Evolutionary conservation across 257 asterid species (phyloP).

Genomic region (Nicotiana undulata): DNA sequence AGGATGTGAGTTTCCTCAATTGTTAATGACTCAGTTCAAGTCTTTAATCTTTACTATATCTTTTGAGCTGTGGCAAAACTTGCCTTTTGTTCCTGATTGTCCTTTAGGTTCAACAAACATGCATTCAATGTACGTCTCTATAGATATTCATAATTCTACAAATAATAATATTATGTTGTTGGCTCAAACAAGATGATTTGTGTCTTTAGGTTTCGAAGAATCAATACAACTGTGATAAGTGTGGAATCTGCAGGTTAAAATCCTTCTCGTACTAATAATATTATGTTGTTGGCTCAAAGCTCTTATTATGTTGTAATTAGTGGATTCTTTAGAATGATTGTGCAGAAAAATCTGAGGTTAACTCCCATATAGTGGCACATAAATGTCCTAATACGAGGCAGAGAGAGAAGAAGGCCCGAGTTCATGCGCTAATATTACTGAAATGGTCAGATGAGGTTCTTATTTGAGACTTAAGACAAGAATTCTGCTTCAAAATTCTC

Average conservation of each 20-base stretch:
- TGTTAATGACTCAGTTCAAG: neutral
- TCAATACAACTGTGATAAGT: slow-evolving; percentile 64
- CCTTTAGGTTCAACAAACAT: slow-evolving; percentile 43
- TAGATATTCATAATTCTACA: neutral
- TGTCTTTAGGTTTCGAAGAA: slow-evolving; percentile 46
- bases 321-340: slow-evolving; percentile 63
- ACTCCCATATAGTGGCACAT: slow-evolving; percentile 44
- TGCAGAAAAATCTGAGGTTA: slow-evolving; percentile 53
- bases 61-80: neutral
- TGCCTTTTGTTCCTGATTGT: neutral
- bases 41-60: neutral
- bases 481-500: neutral
- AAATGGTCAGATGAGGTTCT: slow-evolving; percentile 23
- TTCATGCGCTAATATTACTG: slow-evolving; percentile 14
- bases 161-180: neutral
- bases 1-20: slow-evolving; percentile 40
- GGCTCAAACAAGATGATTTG: neutral
- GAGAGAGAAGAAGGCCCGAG: slow-evolving; percentile 36
- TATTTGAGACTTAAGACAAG: neutral
- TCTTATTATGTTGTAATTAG: neutral
- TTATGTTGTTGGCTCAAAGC: neutral
- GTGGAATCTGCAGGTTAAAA: slow-evolving; percentile 79
- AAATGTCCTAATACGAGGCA: slow-evolving; percentile 60
- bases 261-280: neutral
- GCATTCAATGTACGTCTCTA: slow-evolving; percentile 42